phyloP scores from a whole-genome alignment of 305 asterid species.

The Fraxinus baroniana region DNA sequence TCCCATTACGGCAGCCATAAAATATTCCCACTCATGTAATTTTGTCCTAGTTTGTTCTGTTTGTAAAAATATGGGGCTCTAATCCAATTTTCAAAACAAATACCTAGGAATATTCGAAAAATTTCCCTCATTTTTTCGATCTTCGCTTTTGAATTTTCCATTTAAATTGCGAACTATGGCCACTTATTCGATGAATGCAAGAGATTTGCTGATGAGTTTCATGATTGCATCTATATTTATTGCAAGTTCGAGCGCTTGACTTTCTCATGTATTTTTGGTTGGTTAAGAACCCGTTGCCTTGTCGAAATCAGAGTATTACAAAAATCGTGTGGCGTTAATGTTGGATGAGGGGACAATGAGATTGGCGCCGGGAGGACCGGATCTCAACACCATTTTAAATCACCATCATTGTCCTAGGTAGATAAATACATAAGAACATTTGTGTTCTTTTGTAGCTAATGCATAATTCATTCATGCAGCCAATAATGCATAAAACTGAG shows the following conservation, averaged over 20 bases:
- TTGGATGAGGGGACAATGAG: conserved; percentile 30
- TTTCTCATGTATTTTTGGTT: background rate
- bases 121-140: background rate
- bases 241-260: background rate
- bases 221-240: background rate
- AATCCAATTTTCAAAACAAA: background rate
- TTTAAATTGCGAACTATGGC: background rate
- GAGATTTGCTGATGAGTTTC: conserved; percentile 17
- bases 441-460: background rate
- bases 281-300: background rate
- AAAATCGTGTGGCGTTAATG: conserved; percentile 24
- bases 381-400: conserved; percentile 37
- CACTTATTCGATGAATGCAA: background rate
- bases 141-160: background rate
- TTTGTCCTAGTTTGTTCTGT: background rate
- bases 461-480: background rate
- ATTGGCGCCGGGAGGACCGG: conserved; percentile 42
- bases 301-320: conserved; percentile 29
- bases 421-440: background rate
- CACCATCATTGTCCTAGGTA: background rate
- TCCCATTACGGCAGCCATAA: background rate
- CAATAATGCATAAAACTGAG: background rate
- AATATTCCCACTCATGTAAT: background rate
- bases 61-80: conserved; percentile 18
- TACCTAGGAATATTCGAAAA: background rate